Percentiles rank a stretch among this genome's conserved stretches.
phyloP scores from a whole-genome alignment of 495 filamentous ascomycete species.

The Haplographium delicatum region DNA sequence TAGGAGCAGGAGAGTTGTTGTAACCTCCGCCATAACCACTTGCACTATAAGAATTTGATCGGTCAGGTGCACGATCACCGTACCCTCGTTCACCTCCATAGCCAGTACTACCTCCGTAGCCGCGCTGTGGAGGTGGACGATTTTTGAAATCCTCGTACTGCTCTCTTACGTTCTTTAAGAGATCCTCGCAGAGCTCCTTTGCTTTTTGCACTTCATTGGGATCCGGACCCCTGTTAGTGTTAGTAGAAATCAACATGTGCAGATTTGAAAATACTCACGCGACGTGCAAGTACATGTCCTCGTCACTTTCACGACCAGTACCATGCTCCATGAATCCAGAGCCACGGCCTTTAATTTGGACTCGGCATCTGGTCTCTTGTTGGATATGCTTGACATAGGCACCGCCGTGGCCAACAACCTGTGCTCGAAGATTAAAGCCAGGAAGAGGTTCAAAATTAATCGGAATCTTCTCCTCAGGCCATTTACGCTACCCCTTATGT shows the following conservation, averaged over 20 bases:
- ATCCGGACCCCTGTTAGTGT: slow-evolving; percentile 69
- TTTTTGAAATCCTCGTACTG: slow-evolving; percentile 88
- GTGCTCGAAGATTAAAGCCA: slow-evolving; percentile 94
- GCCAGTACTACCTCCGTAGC: slow-evolving; percentile 45
- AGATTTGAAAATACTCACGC: slow-evolving; percentile 58
- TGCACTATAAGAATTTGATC: slow-evolving; percentile 26
- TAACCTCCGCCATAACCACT: slow-evolving; percentile 36
- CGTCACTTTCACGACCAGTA: slow-evolving; percentile 83
- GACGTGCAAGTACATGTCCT: slow-evolving; percentile 92
- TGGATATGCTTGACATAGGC: slow-evolving; percentile 97
- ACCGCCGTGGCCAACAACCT: slow-evolving; percentile 90
- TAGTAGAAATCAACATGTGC: slow-evolving; percentile 9
- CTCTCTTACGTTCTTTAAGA: slow-evolving; percentile 74
- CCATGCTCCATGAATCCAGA: slow-evolving; percentile 88
- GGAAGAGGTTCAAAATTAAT: slow-evolving; percentile 85
- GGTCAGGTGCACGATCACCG: slow-evolving; percentile 24
- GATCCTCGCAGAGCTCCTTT: slow-evolving; percentile 81
- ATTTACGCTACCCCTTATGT: slow-evolving; percentile 72
- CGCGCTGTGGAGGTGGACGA: slow-evolving; percentile 65
- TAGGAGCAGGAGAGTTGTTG: slow-evolving; percentile 35
- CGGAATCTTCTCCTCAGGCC: slow-evolving; percentile 92
- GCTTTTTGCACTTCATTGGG: slow-evolving; percentile 78
- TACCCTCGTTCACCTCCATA: slow-evolving; percentile 28
- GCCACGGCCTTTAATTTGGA: slow-evolving; percentile 97
- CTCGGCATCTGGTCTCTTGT: slow-evolving; percentile 85